These are phyloP conservation scores for Trichoderma oligosporum DNA, from an alignment of 2,329 filamentous ascomycete genomes.

Conservation along the genomic window DNA sequence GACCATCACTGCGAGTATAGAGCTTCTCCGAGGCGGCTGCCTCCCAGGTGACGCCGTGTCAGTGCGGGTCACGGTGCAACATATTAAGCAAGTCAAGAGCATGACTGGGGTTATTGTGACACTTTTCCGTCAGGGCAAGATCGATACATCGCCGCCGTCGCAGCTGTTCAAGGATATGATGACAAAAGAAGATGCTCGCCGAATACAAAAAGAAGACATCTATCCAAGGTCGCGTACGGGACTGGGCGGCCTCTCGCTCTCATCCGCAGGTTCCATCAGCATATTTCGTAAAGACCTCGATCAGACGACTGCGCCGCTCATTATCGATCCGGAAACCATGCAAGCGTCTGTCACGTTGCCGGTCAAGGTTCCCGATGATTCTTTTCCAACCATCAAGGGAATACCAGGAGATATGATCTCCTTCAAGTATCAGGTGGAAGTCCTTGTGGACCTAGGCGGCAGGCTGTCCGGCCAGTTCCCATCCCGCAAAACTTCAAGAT, in stretches of 20 bases:
- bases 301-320: conserved; percentile 82
- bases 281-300: conserved; percentile 94
- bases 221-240: conserved; percentile 86
- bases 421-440: conserved; percentile 91
- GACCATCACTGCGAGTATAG: conserved; percentile 82
- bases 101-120: conserved; percentile 91
- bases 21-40: conserved; percentile 77
- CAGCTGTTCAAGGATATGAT: conserved; percentile 48
- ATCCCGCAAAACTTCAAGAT: conserved; percentile 54
- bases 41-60: conserved; percentile 80
- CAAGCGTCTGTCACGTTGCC: conserved; percentile 77
- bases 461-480: conserved; percentile 73
- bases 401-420: conserved; percentile 92
- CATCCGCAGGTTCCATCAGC: conserved; percentile 80
- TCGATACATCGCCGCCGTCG: conserved; percentile 67
- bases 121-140: conserved; percentile 82
- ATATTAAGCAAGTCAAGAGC: conserved; percentile 86
- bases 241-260: conserved; percentile 78
- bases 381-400: conserved; percentile 84
- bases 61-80: conserved; percentile 76
- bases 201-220: conserved; percentile 73
- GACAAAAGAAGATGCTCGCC: conserved; percentile 62
- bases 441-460: conserved; percentile 87
- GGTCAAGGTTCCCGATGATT: conserved; percentile 82
- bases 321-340: conserved; percentile 77